Base-by-base conservation (phyloP, 768 basidiomycete species). In the Scleroderma citrinum region DNA sequence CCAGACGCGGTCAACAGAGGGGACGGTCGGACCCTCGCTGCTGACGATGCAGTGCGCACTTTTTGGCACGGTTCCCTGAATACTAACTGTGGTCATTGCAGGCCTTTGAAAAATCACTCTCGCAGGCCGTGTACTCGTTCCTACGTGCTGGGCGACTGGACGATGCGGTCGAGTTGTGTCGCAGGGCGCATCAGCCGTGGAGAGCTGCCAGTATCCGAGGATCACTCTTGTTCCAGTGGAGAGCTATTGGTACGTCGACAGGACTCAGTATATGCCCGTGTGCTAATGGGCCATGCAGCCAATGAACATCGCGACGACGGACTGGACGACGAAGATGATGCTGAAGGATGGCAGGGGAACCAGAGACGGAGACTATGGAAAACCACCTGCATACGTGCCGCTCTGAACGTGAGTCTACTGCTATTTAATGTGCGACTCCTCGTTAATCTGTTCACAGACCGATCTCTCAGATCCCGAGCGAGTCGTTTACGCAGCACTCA, bases 181-280 rank as follows among this genome's bases (percentile, higher is more conserved):
- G 83, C 55, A 81, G 80, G 57, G 85, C 87, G 0, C 84, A 92
- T 53, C 89, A 94, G 55, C 87, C 91, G 0, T 97, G 94, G 95
- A 76, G 92, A 20, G 91, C 92, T 2, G 92, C 93, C 2, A 87
- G 83, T 48, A 80, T 98, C 37, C 82, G 87, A 6, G 95, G 95
- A 1, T 85, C 89, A 1, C 65, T 82, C 24, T 64, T 92, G 17
- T 94, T 91, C 59, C 73, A 76, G 29, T 93, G 91, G 86, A 72
- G 73, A 39, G 77, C 79, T 0, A 75, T 93, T 3, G 78, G 87
- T 87, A 56, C 42, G 79, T 69, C 44, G 14, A 14, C n/a, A 16
- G 24, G 5, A 24, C 5, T 26, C 4, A 6, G 26, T 42, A 41
- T 2, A 30, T 32, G 2, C 36, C 37, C 11, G 17, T 29, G 20